These are phyloP conservation scores for Lumnitzera racemosa DNA, from an alignment of 345 rosid genomes.

Conservation along the genomic window DNA sequence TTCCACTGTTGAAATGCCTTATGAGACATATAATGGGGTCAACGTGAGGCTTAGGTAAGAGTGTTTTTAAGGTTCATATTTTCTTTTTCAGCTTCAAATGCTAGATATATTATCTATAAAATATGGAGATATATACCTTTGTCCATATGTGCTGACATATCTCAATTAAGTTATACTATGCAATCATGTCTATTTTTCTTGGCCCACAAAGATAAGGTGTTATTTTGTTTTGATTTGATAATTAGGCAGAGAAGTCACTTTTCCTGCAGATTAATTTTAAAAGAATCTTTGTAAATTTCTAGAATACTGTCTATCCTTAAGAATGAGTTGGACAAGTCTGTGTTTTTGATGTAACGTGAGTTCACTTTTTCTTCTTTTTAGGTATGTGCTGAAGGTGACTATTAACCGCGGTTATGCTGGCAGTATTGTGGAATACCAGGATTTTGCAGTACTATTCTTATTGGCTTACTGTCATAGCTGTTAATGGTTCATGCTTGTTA, in stretches of 20 bases:
- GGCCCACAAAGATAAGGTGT: too few relatives aligned
- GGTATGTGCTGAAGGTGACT: slow-evolving; percentile 94
- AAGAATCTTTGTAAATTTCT: too few relatives aligned
- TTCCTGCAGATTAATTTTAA: too few relatives aligned
- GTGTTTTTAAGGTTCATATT: background rate
- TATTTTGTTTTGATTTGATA: too few relatives aligned
- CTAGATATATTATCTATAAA: too few relatives aligned
- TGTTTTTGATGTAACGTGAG: background rate
- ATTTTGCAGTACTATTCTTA: slow-evolving; percentile 55
- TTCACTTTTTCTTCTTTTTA: slow-evolving; percentile 17
- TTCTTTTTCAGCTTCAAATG: too few relatives aligned
- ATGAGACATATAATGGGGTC: slow-evolving; percentile 87
- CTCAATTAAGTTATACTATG: too few relatives aligned
- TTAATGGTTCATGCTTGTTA: background rate
- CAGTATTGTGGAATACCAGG: slow-evolving; percentile 88
- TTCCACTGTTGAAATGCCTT: slow-evolving; percentile 93
- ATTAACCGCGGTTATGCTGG: slow-evolving; percentile 86
- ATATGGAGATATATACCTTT: too few relatives aligned
- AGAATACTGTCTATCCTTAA: too few relatives aligned
- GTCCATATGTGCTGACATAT: too few relatives aligned
- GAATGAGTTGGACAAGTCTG: background rate
- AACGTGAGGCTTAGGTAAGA: slow-evolving; percentile 91
- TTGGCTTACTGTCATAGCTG: background rate
- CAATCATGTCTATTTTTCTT: too few relatives aligned
- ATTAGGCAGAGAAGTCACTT: too few relatives aligned